Base-by-base conservation (phyloP, 140 eudicot genomes). In the Flaveria floridana region DNA sequence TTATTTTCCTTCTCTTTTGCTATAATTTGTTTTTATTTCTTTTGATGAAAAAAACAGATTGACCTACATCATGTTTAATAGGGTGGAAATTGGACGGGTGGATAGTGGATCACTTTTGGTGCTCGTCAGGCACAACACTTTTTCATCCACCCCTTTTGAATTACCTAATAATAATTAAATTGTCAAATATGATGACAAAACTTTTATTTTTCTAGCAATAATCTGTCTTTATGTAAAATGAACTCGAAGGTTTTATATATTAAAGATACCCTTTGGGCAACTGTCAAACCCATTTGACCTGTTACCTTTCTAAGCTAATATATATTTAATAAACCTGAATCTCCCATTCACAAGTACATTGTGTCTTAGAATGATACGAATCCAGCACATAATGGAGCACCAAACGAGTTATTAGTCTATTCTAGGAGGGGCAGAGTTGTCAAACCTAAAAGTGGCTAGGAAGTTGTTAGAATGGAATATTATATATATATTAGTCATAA, bases 1-100 rank as follows among this genome's bases (percentile, higher is more conserved):
- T 85, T 74, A 18, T 65, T 71, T 67, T 53, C 44, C 51, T 9
- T 46, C 44, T 70, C 13, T 55, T 15, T 47, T 70, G 56, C 37
- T 66, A 21, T 20, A 44, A 30, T 42, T 79, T 62, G 57, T 65
- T 37, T 55, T 30, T 59, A 47, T 7, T 50, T 50, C 19, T 55
- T 23, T 19, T 47, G 76, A 57, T 57, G 76, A 18, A 68, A 26
- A 19, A 76, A 52, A 68, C 66, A 14, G 12, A 68, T 42, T 53
- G 53, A 42, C 44, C 18, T 77, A 42, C 80, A 34, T 37, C 65
- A 47, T 75, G 20, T 30, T 63, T 21, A 51, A 30, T 48, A 18
- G 46, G 74, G 62, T 25, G 46, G 62, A 69, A 55, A 13, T 23
- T 48, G 15, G 74, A 53, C 12, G n/a, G 23, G 39, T 69, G n/a